Evolutionary conservation across 2,329 filamentous ascomycete species (phyloP), one percentile per base, ranked within the genome.

Genomic region (Fonsecaea pugnacius): DNA sequence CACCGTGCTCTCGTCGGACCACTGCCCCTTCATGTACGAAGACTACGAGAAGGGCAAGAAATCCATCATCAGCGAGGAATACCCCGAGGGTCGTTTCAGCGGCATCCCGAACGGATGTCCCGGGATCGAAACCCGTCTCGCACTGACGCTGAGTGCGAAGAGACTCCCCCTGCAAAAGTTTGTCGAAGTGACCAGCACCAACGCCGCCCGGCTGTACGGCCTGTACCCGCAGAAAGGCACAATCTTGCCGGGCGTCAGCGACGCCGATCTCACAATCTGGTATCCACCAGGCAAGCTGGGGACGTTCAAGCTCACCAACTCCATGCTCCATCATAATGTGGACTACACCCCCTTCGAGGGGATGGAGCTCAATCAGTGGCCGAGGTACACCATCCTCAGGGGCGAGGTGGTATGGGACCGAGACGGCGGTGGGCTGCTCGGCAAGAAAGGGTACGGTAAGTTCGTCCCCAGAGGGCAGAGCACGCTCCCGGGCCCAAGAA

Each of bases 281-380:
- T 84, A 86, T 72, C 83, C 83, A 0, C 74, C 63, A 1, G 77
- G 74, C 2, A 74, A 71, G 59, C 68, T 80, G 69, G 72, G 80
- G 18, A 73, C 76, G 12, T 79, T 84, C 66, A 73, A 70, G 24
- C 64, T 85, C 62, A 82, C 74, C 46, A 86, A 87, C 69, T 75
- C 77, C 7, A 82, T 83, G 75, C 72, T 88, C 67, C 85, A 89
- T 73, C 86, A 88, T 71, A 79, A 84, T 65, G 82, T 86, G 2
- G 85, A 89, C 70, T 87, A 88, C 70, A 87, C 85, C 8, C 85
- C 86, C 0, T 88, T 84, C 69, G 85, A 88, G 71, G 85, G 85
- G 0, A 78, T 78, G 55, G 75, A 71, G n/a, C 70, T 89, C 46
- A 78, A 78, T 32, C 85, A 88, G 63, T 88, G 86, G 86, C 86